phyloP scores from a whole-genome alignment of 495 filamentous ascomycete genomes.

The Staphylotrichum tortipilum region DNA sequence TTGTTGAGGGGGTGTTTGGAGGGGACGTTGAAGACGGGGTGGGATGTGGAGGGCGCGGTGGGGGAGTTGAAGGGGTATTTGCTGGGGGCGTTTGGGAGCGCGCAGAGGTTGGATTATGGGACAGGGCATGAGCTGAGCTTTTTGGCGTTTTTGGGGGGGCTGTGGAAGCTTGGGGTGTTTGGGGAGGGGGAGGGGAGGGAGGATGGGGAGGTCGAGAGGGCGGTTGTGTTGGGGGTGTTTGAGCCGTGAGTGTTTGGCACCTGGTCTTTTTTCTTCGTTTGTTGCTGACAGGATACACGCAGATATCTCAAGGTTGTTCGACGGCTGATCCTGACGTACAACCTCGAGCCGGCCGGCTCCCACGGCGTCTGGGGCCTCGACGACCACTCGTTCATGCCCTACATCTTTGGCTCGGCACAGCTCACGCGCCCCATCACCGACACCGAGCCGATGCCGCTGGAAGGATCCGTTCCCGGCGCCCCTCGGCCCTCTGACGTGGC shows the following conservation, averaged over 20 bases:
- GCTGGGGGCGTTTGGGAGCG: slow-evolving; percentile 76
- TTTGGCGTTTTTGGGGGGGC: slow-evolving; percentile 74
- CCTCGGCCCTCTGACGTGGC: slow-evolving; percentile 62
- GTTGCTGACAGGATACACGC: not conserved
- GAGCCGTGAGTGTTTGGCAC: slow-evolving; percentile 68
- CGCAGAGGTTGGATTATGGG: slow-evolving; percentile 86
- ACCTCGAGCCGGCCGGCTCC: slow-evolving; percentile 89
- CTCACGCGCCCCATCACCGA: slow-evolving; percentile 65
- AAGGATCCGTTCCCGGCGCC: slow-evolving; percentile 65
- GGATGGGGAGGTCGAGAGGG: slow-evolving; percentile 48
- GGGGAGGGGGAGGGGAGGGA: slow-evolving; percentile 10
- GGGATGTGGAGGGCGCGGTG: slow-evolving; percentile 5
- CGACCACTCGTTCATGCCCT: slow-evolving; percentile 94
- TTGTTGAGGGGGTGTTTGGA: slow-evolving; percentile 50
- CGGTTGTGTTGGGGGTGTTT: slow-evolving; percentile 70
- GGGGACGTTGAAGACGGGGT: not conserved
- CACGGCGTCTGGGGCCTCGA: slow-evolving; percentile 96
- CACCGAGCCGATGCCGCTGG: slow-evolving; percentile 52
- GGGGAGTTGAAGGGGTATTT: slow-evolving; percentile 73
- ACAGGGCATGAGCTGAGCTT: slow-evolving; percentile 96
- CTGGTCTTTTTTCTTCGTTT: too few species aligned
- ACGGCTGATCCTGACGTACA: slow-evolving; percentile 80
- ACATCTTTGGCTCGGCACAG: slow-evolving; percentile 92
- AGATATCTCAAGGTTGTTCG: slow-evolving; percentile 80
- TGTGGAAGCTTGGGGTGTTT: slow-evolving; percentile 88